phyloP scores from a whole-genome alignment of 2,329 filamentous ascomycete genomes.

The Zasmidium citrigriseum region DNA sequence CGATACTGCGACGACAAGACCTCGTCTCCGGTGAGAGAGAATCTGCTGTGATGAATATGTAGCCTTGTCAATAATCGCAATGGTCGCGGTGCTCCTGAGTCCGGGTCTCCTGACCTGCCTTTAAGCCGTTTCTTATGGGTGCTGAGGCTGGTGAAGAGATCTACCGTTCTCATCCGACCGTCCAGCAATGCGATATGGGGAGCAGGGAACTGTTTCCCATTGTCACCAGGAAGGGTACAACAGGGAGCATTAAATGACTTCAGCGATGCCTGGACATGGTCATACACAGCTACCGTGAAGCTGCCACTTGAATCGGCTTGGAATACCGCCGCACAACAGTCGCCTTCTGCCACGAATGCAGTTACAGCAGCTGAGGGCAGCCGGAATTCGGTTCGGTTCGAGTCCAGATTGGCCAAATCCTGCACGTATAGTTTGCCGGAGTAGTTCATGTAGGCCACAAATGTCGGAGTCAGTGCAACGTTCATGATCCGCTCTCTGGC shows the following conservation, averaged over 20 bases:
- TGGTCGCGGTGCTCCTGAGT: neutral
- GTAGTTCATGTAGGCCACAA: constrained; percentile 4
- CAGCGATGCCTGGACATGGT: neutral
- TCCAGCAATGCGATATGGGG: neutral
- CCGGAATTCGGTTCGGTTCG: neutral
- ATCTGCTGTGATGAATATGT: too few relatives aligned
- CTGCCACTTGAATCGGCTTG: neutral
- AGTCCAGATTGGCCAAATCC: neutral
- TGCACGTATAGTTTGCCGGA: constrained; percentile 2
- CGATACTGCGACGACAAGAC: too few relatives aligned
- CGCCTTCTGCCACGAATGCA: neutral
- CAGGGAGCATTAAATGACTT: neutral
- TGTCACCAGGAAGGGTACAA: neutral
- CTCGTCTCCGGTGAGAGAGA: too few relatives aligned
- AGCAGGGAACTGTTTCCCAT: neutral
- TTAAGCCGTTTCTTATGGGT: too few relatives aligned
- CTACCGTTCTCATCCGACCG: too few relatives aligned
- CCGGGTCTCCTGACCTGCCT: too few relatives aligned
- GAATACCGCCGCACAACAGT: neutral
- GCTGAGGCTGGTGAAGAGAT: neutral
- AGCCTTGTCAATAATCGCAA: too few relatives aligned
- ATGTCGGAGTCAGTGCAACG: neutral
- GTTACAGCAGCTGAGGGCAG: neutral
- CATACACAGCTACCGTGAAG: neutral
- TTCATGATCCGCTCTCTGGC: neutral